Conservation (phyloP, 202 grass and related monocot species). For the Thinopyrum obtusiflorum region DNA sequence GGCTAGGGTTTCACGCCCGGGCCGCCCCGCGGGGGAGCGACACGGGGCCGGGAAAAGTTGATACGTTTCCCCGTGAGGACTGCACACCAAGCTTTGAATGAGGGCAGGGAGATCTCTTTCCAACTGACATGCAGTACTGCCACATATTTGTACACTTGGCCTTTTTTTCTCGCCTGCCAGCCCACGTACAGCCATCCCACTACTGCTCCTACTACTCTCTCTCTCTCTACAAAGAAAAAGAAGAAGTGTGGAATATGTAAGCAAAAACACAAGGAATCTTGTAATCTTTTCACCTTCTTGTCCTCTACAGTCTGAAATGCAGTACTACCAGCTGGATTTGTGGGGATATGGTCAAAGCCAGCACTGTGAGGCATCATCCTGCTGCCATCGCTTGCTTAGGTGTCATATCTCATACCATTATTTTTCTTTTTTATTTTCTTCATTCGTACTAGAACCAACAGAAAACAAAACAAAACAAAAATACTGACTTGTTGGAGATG, state of each 20-base stretch:
- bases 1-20: too few relatives aligned
- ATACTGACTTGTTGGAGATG: conserved; percentile 17
- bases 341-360: conserved; percentile 65
- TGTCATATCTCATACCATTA: conserved; percentile 18
- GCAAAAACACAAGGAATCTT: conserved; percentile 61
- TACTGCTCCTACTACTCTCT: neutral
- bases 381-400: conserved; percentile 44
- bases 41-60: too few relatives aligned
- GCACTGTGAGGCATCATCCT: conserved; percentile 42
- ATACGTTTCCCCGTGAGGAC: too few relatives aligned
- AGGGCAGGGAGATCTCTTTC: conserved; percentile 53
- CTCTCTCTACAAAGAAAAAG: conserved; percentile 15
- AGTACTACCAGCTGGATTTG: conserved; percentile 58
- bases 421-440: neutral
- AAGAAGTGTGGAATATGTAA: neutral
- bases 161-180: conserved; percentile 47
- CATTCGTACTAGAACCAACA: neutral
- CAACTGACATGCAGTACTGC: conserved; percentile 48
- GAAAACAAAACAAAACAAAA: neutral
- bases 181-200: conserved; percentile 42
- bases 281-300: conserved; percentile 78
- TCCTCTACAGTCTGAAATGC: conserved; percentile 65
- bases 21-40: too few relatives aligned
- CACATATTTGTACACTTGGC: conserved; percentile 54
- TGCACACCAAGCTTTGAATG: conserved; percentile 81